A percentile compares a stretch with the other conserved stretches of the same genome.
Evolutionary conservation across 2,329 filamentous ascomycete genomes (phyloP).

Genomic region (Uncinocarpus reesii): DNA sequence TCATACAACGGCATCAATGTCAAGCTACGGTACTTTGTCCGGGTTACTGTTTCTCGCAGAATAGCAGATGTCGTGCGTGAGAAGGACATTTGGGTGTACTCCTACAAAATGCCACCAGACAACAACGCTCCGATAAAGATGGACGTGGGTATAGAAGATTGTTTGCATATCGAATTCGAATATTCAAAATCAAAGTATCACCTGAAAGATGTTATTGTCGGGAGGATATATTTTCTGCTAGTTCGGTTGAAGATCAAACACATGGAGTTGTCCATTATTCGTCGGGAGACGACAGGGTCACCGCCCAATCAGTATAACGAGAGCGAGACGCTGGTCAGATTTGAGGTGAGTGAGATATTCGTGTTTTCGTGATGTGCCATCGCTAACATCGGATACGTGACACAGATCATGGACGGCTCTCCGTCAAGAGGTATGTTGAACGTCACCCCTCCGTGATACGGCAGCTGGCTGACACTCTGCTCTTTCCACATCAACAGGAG

Average conservation of each 20-base stretch:
- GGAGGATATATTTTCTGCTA: slow-evolving; percentile 93
- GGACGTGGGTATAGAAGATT: slow-evolving; percentile 99
- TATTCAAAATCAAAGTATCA: slow-evolving; percentile 99
- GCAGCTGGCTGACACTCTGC: background rate
- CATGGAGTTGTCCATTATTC: slow-evolving; percentile 97
- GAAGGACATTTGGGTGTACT: slow-evolving; percentile 99
- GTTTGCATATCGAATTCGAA: slow-evolving; percentile 97
- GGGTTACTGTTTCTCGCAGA: slow-evolving; percentile 87
- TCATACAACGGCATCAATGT: slow-evolving; percentile 99
- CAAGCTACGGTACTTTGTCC: slow-evolving; percentile 94
- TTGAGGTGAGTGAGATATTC: slow-evolving; percentile 54
- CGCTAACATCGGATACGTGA: background rate
- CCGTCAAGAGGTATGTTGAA: slow-evolving; percentile 66
- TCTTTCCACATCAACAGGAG: slow-evolving; percentile 39
- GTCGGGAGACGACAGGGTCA: slow-evolving; percentile 88
- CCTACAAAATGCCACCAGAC: slow-evolving; percentile 93
- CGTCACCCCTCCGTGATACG: background rate
- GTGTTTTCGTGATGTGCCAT: background rate
- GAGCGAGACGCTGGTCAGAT: slow-evolving; percentile 92
- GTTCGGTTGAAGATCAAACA: slow-evolving; percentile 98
- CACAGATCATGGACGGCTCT: slow-evolving; percentile 96
- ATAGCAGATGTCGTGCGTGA: slow-evolving; percentile 98
- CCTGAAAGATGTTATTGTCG: slow-evolving; percentile 96
- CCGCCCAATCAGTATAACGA: slow-evolving; percentile 99
- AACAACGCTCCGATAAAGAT: slow-evolving; percentile 99